Percentiles rank a stretch among this genome's conserved stretches.
Conservation (phyloP, 768 basidiomycete genomes). For the Lactarius vividus region DNA sequence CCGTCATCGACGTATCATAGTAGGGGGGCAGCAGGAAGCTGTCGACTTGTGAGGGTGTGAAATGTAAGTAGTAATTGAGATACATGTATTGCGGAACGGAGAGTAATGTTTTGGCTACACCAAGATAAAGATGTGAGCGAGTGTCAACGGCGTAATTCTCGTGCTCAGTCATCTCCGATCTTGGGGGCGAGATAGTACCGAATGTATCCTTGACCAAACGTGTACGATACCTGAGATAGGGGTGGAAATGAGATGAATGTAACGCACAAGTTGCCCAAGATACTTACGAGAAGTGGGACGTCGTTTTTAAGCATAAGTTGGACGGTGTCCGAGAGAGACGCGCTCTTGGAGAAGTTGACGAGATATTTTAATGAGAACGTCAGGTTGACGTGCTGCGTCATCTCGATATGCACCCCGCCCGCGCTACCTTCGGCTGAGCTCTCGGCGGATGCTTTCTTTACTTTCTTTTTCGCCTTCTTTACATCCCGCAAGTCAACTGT, state of each 20-base stretch:
- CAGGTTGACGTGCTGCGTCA: constrained; percentile 86
- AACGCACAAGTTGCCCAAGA: background rate
- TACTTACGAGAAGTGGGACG: constrained; percentile 77
- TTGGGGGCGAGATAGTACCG: constrained; percentile 97
- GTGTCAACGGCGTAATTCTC: constrained; percentile 16
- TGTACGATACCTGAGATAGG: constrained; percentile 71
- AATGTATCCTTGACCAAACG: constrained; percentile 85
- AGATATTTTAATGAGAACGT: constrained; percentile 98
- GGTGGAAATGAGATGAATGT: constrained; percentile 1
- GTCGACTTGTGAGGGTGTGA: background rate
- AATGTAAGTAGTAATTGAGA: constrained; percentile 7
- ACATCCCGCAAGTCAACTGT: constrained; percentile 29
- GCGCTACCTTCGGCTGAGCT: constrained; percentile 43
- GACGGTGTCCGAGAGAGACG: constrained; percentile 67
- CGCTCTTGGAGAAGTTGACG: constrained; percentile 92
- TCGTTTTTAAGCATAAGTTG: constrained; percentile 90
- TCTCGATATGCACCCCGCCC: constrained; percentile 69
- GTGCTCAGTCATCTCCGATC: constrained; percentile 76
- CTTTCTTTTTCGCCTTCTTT: constrained; percentile 53
- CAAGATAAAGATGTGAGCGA: background rate
- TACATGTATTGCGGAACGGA: constrained; percentile 9
- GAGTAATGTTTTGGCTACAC: constrained; percentile 3
- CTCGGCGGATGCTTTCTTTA: constrained; percentile 45
- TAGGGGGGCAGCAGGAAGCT: background rate
- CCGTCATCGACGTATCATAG: background rate